A percentile compares a stretch with the other conserved stretches of the same genome.
Evolutionary conservation across 257 asterid species (phyloP).

Genomic region (Linderniella brevidens): DNA sequence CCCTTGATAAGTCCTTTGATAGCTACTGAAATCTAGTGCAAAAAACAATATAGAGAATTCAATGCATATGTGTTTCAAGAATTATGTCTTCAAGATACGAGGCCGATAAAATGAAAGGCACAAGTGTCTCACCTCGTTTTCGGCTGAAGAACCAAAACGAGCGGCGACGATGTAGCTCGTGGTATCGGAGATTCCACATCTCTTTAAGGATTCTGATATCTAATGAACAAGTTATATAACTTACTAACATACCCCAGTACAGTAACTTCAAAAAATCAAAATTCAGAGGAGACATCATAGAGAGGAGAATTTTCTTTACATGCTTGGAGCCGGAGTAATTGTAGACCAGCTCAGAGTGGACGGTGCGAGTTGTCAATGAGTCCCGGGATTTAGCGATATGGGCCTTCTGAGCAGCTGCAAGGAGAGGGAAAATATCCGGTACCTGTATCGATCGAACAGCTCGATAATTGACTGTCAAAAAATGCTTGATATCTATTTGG

Average conservation of each 20-base stretch:
- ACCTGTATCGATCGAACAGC: constrained; percentile 26
- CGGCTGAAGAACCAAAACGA: constrained; percentile 58
- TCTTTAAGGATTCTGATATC: constrained; percentile 80
- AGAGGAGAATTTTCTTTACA: constrained; percentile 25
- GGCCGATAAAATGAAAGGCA: neutral
- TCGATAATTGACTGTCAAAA: neutral
- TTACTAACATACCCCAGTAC: constrained; percentile 1
- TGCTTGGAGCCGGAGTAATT: constrained; percentile 91
- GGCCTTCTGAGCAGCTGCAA: constrained; percentile 75
- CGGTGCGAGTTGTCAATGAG: constrained; percentile 61
- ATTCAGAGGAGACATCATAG: neutral
- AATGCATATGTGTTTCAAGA: neutral
- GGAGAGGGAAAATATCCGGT: constrained; percentile 76
- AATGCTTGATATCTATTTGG: neutral
- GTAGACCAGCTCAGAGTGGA: constrained; percentile 89
- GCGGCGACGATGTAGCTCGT: constrained; percentile 75
- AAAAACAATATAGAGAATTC: neutral
- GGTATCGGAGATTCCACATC: constrained; percentile 78
- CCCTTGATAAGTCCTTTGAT: constrained; percentile 53
- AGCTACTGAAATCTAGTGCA: constrained; percentile 29
- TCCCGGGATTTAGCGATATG: constrained; percentile 60
- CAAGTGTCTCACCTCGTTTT: constrained; percentile 46
- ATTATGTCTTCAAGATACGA: neutral
- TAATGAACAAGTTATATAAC: constrained; percentile 9
- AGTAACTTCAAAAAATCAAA: constrained; percentile 9